Evolutionary conservation across 2,329 filamentous ascomycete species (phyloP), one percentile per base, ranked within the genome.

Genomic region (Bipolaris cookei): DNA sequence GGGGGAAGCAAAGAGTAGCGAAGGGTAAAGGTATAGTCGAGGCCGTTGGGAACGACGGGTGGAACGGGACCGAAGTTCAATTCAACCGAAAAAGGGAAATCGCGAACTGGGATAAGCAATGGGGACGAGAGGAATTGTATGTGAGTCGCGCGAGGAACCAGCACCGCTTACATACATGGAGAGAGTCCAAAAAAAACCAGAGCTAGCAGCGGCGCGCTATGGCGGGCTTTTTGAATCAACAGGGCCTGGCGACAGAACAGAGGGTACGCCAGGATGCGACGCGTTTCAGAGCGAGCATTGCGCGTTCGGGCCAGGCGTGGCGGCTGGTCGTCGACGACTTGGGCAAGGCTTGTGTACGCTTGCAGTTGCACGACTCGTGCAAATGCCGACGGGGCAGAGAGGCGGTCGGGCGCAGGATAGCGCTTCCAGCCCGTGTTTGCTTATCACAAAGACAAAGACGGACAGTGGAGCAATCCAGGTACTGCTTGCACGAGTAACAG

Each of bases 241-340:
- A 50, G 47, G 37, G 41, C 34, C 20, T 14, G 14, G 21, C 20
- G 21, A 32, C 32, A 45, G 35, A 46, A 21, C 32, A 28, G 47
- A 49, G 39, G 49, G 49, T n/a, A 16, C 38, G 54, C 58, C 58
- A 51, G 58, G 58, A 48, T 38, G 42, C 35, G 38, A 23, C 30
- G 58, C 38, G 58, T 60, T 60, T 60, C 58, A 58, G 49, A 48
- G 32, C 21, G 37, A n/a, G 21, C 14, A 28, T 48, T 45, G 13
- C 25, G 42, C 54, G 58, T 54, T 51, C 45, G 14, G n/a, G 2
- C n/a, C 16, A 3, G 34, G 47, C 54, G 50, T 32, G 49, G 23
- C 45, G 56, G 43, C 54, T 57, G 54, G 41, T 49, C 38, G 32
- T 14, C 43, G 44, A 32, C 47, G 45, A 52, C 43, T 48, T 48